These are phyloP conservation scores for Penicillium sp. DNA, from an alignment of 2,329 filamentous ascomycete species.

Conservation along the genomic window DNA sequence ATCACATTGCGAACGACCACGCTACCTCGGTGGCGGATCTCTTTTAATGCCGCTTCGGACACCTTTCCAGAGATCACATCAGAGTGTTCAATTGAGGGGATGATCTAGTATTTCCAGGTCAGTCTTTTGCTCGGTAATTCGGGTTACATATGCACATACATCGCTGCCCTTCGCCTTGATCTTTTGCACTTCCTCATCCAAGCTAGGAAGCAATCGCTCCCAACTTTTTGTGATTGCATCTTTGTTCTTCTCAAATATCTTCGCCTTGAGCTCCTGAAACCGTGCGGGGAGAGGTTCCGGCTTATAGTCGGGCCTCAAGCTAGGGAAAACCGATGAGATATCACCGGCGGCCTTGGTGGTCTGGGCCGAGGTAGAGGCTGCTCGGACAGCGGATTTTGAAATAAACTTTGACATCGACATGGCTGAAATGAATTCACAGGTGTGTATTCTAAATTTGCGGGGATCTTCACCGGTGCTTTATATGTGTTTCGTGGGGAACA, in stretches of 20 bases:
- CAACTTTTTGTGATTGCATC: slow-evolving; percentile 42
- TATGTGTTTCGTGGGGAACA: slow-evolving; percentile 6
- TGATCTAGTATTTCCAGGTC: slow-evolving; percentile 30
- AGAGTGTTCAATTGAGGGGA: slow-evolving; percentile 45
- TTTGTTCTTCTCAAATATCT: slow-evolving; percentile 43
- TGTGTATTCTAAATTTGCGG: background rate
- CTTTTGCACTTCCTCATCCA: slow-evolving; percentile 43
- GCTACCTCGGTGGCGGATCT: slow-evolving; percentile 60
- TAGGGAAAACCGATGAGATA: slow-evolving; percentile 52
- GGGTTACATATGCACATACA: slow-evolving; percentile 27
- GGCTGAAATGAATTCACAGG: background rate
- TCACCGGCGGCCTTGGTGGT: slow-evolving; percentile 48
- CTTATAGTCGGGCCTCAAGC: slow-evolving; percentile 45
- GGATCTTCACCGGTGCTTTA: background rate
- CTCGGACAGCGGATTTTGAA: slow-evolving; percentile 29
- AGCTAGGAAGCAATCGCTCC: slow-evolving; percentile 42
- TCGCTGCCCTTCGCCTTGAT: slow-evolving; percentile 44
- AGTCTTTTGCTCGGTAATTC: slow-evolving; percentile 1
- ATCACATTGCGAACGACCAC: slow-evolving; percentile 67
- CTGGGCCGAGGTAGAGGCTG: slow-evolving; percentile 33
- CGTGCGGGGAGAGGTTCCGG: slow-evolving; percentile 44
- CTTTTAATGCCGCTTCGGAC: slow-evolving; percentile 40
- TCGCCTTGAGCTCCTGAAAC: slow-evolving; percentile 43
- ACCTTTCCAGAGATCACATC: slow-evolving; percentile 42
- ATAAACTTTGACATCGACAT: slow-evolving; percentile 35